These are phyloP conservation scores for Amanita fuliginea DNA, from an alignment of 768 basidiomycete species.

Conservation along the genomic window DNA sequence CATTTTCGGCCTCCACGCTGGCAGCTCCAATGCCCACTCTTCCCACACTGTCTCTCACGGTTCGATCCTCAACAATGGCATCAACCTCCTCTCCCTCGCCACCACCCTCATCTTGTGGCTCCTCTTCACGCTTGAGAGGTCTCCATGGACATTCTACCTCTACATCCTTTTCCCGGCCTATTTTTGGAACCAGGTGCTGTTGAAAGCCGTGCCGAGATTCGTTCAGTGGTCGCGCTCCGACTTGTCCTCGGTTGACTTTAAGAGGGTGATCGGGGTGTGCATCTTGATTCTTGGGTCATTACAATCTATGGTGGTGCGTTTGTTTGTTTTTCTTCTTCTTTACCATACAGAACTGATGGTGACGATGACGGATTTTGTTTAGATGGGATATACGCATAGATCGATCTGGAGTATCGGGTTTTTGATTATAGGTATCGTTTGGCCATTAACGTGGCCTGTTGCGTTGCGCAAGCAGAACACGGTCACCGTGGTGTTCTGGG, in stretches of 20 bases:
- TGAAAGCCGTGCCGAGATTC: constrained; percentile 15
- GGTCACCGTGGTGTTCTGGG: constrained; percentile 30
- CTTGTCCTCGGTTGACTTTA: constrained; percentile 1
- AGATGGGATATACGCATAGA: constrained; percentile 66
- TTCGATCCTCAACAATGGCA: not conserved
- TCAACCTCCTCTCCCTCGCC: constrained; percentile 13
- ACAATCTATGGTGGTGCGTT: constrained; percentile 65
- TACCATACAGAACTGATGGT: not conserved
- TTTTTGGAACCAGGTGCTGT: constrained; percentile 57
- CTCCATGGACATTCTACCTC: constrained; percentile 64
- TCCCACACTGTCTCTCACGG: not conserved
- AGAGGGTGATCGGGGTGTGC: not conserved
- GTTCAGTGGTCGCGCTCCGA: constrained; percentile 5
- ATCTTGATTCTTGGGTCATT: constrained; percentile 31
- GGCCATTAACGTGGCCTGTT: constrained; percentile 53
- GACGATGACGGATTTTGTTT: not conserved
- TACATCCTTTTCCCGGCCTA: constrained; percentile 69
- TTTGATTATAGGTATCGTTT: constrained; percentile 44
- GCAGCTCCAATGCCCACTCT: not conserved
- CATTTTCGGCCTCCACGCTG: constrained; percentile 32
- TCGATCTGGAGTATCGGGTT: constrained; percentile 65
- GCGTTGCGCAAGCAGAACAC: constrained; percentile 16
- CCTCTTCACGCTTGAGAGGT: constrained; percentile 49
- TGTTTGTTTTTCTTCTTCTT: constrained; percentile 26
- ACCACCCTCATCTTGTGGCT: constrained; percentile 28